These are phyloP conservation scores for Coemansia sp. DNA, from an alignment of 192 early-diverging fungal genomes.

Conservation along the genomic window DNA sequence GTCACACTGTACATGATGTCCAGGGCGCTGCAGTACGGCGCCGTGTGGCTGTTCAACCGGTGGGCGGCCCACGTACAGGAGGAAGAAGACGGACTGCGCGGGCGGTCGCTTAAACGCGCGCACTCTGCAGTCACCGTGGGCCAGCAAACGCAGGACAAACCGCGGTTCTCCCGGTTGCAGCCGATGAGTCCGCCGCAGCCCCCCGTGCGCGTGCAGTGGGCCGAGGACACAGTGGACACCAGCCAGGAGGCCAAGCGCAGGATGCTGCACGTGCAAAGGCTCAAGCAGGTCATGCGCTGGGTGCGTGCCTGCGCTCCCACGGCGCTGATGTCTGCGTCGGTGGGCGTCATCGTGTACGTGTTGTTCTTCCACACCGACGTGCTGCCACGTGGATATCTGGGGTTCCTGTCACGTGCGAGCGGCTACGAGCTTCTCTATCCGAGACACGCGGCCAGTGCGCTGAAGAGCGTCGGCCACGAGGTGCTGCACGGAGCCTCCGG, in stretches of 20 bases:
- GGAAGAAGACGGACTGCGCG: slow-evolving; percentile 21
- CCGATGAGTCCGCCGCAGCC: slow-evolving; percentile 7
- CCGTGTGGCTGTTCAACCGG: slow-evolving; percentile 60
- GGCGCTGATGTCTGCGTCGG: slow-evolving; percentile 32
- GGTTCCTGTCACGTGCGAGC: slow-evolving; percentile 48
- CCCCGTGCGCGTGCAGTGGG: slow-evolving; percentile 14
- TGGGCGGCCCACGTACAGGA: slow-evolving; percentile 43
- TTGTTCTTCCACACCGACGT: slow-evolving; percentile 58
- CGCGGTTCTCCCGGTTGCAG: not conserved
- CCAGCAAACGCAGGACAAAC: not conserved
- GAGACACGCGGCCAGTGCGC: slow-evolving; percentile 3
- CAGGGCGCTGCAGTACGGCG: slow-evolving; percentile 61
- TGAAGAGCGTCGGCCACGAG: slow-evolving; percentile 14
- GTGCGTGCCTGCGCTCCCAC: slow-evolving; percentile 27
- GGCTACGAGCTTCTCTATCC: slow-evolving; percentile 39
- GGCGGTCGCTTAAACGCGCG: slow-evolving; percentile 34
- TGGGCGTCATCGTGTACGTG: slow-evolving; percentile 43
- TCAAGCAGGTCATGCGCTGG: slow-evolving; percentile 1
- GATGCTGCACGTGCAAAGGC: not conserved
- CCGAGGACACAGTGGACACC: slow-evolving; percentile 12
- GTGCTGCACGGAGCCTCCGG: slow-evolving; percentile 1
- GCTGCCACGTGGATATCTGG: slow-evolving; percentile 57
- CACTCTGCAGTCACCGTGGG: slow-evolving; percentile 15
- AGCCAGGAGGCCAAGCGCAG: slow-evolving; percentile 10
- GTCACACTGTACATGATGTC: slow-evolving; percentile 66